Base-by-base conservation (phyloP, 192 early-diverging fungal species). In the Gaertneriomyces semiglobifer region DNA sequence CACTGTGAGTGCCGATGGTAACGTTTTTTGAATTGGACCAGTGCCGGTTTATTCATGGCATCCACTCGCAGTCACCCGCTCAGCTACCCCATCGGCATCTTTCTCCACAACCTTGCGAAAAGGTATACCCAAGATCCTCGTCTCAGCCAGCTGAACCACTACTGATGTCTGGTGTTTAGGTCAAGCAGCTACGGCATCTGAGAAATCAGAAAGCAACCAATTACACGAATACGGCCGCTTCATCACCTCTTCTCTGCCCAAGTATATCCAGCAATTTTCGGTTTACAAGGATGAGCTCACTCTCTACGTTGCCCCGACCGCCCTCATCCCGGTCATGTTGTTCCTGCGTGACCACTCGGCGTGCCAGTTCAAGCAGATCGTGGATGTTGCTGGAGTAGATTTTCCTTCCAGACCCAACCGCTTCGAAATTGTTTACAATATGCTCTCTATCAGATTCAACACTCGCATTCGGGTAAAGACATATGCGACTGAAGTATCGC, bases 211-310 rank as follows among this genome's bases (percentile, higher is more conserved):
- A 25, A 53, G 53, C 18, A 63, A 53, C 51, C 25, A 70, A 58
- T 39, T 70, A 39, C 77, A 79, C 62, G 73, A 79, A 62, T 98
- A 87, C 76, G 93, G 93, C 54, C 85, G 92, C 71, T 96, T 90
- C 79, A 75, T 98, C 44, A 80, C 87, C 25, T 85, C 85, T 44
- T 82, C 87, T 66, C 76, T 98, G 65, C 96, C 96, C 39, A 97
- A 96, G 78, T 97, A 82, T 74, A 90, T 98, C 54, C 96, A 98
- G 74, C 96, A 95, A 79, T 91, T 91, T 74, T 92, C 92, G 38
- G 90, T 98, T 61, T 96, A 94, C 88, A 97, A 97, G 79, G 93
- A 99, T 64, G 96, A 99, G 74, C 82, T 99, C 51, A 92, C 91
- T n/a, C 76, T 99, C 61, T 93, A 94, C 77, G 85, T 93, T 60